phyloP scores from a whole-genome alignment of 306 rosid genomes.

The Trichosanthes truncata region DNA sequence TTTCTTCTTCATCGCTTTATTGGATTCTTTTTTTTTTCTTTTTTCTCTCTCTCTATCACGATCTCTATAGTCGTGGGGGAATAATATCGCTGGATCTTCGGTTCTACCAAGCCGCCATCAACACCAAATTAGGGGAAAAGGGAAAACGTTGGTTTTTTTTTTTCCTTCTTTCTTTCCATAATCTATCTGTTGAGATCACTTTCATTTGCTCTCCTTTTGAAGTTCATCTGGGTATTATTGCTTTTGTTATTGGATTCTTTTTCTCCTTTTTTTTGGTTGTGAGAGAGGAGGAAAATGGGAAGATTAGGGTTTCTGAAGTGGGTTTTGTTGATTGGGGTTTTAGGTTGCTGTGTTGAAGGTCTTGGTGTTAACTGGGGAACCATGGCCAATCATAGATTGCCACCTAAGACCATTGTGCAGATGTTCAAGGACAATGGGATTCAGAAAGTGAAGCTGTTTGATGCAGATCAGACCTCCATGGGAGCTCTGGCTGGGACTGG shows the following conservation, averaged over 20 bases:
- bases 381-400: slow-evolving; percentile 61
- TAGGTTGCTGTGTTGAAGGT: slow-evolving; percentile 42
- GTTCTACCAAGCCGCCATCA: slow-evolving; percentile 11
- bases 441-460: slow-evolving; percentile 82
- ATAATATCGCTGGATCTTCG: slow-evolving; percentile 25
- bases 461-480: slow-evolving; percentile 71
- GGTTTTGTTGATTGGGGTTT: slow-evolving; percentile 28
- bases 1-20: neutral
- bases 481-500: slow-evolving; percentile 60
- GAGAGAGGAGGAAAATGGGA: slow-evolving; percentile 21
- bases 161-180: neutral
- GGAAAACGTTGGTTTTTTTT: neutral
- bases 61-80: slow-evolving; percentile 21
- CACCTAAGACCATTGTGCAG: slow-evolving; percentile 67
- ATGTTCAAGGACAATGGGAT: slow-evolving; percentile 83
- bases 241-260: neutral
- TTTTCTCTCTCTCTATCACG: slow-evolving; percentile 2
- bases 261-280: neutral
- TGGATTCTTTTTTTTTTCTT: neutral
- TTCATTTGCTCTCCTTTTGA: neutral
- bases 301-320: slow-evolving; percentile 18
- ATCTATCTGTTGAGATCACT: neutral
- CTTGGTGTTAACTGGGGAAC: slow-evolving; percentile 98
- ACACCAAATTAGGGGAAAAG: neutral
- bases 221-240: neutral